Percentiles rank a stretch among this genome's conserved stretches.
Conservation (phyloP, 2,329 filamentous ascomycete species). For the Colletotrichum navitas region DNA sequence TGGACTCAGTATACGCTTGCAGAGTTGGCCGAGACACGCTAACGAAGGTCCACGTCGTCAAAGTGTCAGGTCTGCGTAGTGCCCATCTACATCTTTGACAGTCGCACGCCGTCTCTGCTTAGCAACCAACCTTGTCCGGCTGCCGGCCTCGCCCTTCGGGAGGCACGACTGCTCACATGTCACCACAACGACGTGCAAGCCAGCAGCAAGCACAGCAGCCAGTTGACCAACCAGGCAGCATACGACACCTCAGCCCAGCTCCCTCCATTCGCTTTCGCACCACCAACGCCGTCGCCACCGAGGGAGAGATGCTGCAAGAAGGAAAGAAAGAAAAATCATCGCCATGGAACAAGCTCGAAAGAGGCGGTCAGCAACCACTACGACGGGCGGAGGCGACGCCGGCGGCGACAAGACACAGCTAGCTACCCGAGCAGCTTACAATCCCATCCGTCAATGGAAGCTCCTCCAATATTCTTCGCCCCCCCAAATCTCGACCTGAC, state of each 20-base stretch:
- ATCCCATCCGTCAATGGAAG: constrained; percentile 16
- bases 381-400: background rate
- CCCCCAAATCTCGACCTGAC: constrained; percentile 12
- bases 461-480: constrained; percentile 32
- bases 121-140: constrained; percentile 25
- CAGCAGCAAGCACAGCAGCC: constrained; percentile 1
- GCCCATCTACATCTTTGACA: constrained; percentile 11
- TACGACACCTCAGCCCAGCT: constrained; percentile 30
- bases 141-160: constrained; percentile 23
- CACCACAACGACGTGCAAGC: constrained; percentile 21
- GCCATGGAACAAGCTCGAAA: constrained; percentile 29
- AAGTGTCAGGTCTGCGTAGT: constrained; percentile 35
- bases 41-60: constrained; percentile 34
- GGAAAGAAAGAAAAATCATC: background rate
- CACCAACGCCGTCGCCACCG: constrained; percentile 4
- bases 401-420: background rate
- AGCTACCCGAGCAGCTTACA: constrained; percentile 8
- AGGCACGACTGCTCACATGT: constrained; percentile 41
- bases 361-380: constrained; percentile 31
- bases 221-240: constrained; percentile 17
- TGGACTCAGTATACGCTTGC: constrained; percentile 30
- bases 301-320: constrained; percentile 12
- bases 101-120: constrained; percentile 36
- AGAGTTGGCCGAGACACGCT: constrained; percentile 41
- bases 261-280: constrained; percentile 11